Evolutionary conservation across 257 asterid genomes (phyloP).

Genomic region (Solanum lycopersicoides): DNA sequence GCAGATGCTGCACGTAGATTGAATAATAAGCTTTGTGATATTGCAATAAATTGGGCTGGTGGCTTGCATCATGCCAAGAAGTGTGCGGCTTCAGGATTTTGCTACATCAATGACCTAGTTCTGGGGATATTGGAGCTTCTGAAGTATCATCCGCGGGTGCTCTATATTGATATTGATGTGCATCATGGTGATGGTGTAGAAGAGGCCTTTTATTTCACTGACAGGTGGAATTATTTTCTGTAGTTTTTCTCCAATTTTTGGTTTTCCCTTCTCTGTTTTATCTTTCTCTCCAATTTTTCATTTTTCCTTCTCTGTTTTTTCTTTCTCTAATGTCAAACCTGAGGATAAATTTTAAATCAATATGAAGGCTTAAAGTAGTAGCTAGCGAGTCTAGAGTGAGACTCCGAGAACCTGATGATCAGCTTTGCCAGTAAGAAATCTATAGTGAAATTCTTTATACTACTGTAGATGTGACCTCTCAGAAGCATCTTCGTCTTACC

Average conservation of each 20-base stretch:
- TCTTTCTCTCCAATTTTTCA: neutral
- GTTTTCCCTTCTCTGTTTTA: neutral
- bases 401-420: neutral
- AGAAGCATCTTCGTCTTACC: neutral
- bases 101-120: constrained; percentile 93
- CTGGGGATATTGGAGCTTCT: constrained; percentile 96
- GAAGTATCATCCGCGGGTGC: constrained; percentile 90
- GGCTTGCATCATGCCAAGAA: constrained; percentile 99
- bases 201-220: constrained; percentile 96
- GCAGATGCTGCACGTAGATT: constrained; percentile 96
- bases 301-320: neutral
- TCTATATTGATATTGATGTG: constrained; percentile 95
- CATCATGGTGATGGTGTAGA: constrained; percentile 99
- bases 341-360: neutral
- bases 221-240: constrained; percentile 41
- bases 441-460: neutral
- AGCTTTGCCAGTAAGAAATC: neutral
- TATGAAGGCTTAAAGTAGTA: neutral
- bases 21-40: constrained; percentile 78
- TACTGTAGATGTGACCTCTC: neutral
- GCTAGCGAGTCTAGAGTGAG: neutral
- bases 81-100: constrained; percentile 99
- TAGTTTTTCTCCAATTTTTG: neutral
- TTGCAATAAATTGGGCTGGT: constrained; percentile 99
- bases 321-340: neutral